Evolutionary conservation across 2,329 filamentous ascomycete genomes (phyloP), one percentile per base, ranked within the genome.

Genomic region (Beauveria asiatica): DNA sequence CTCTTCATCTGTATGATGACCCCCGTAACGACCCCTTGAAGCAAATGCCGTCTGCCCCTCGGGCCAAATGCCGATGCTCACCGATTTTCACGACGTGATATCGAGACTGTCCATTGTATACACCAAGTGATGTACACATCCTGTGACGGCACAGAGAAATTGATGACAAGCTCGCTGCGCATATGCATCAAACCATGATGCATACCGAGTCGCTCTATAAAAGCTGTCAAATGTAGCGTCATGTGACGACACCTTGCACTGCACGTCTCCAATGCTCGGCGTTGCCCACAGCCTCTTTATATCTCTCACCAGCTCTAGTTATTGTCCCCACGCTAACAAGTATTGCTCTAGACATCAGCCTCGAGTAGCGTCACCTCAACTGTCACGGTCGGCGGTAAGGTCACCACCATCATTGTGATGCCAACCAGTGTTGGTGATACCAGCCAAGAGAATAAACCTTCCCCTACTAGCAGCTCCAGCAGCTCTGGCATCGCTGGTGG

Each of bases 381-480:
- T 0, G 76, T 86, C 10, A 86, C 82, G 0, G 74, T 76, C 7
- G 78, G 75, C 10, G 82, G 83, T 19, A 77, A 72, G 5, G 72
- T 84, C 23, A 77, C 75, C 61, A 86, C 82, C 1, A 77, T 86
- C 3, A 84, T 80, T 1, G 75, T 82, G 17, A 74, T 74, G 7
- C 80, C 82, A 0, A 78, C 78, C 1, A 63, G 62, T 8, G 68
- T 66, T 17, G 3, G 65, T 66, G 65, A 65, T 46, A 65, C 66
- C 33, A 66, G 63, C 17, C 60, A 59, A 44, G 59, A 62, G 8
- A 60, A 61, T 2, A 61, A 62, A 19, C 63, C 56, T 17, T 59
- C 62, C 45, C 61, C 57, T 11, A 49, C 56, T 11, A 68, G 68
- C 7, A 55, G 54, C 45, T 62, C 55, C 19, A 57, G 55, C 17